Conservation (phyloP, 2,329 filamentous ascomycete genomes). For the Fusarium begoniae region DNA sequence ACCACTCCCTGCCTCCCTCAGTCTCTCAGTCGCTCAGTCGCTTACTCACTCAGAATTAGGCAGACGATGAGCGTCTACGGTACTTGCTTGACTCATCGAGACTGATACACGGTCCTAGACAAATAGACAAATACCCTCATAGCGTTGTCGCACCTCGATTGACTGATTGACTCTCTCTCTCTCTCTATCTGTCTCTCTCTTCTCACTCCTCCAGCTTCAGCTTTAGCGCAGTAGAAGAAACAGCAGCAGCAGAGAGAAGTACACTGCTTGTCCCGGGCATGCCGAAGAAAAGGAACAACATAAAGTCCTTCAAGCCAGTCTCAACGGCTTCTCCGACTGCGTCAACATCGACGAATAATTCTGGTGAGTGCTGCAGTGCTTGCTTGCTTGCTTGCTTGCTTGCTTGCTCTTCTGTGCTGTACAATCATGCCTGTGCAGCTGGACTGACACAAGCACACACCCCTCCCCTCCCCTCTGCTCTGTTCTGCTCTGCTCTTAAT, state of each 20-base stretch:
- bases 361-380: conserved; percentile 39
- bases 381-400: background rate
- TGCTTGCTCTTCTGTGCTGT: background rate
- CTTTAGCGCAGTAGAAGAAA: background rate
- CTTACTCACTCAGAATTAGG: background rate
- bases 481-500: background rate
- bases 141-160: conserved; percentile 20
- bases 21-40: background rate
- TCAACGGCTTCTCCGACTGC: conserved; percentile 59
- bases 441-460: conserved; percentile 23
- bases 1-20: background rate
- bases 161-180: background rate
- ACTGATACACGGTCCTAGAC: conserved; percentile 25
- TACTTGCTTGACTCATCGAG: conserved; percentile 33
- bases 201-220: conserved; percentile 8
- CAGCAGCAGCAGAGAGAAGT: background rate
- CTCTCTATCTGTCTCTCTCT: background rate
- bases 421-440: background rate
- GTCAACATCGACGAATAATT: conserved; percentile 35
- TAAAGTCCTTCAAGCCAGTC: conserved; percentile 66
- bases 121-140: conserved; percentile 33
- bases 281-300: conserved; percentile 70
- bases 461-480: conserved; percentile 8
- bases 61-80: background rate
- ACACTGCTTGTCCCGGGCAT: conserved; percentile 52